Evolutionary conservation across 345 rosid genomes (phyloP).

Genomic region (Populus pruinosa): DNA sequence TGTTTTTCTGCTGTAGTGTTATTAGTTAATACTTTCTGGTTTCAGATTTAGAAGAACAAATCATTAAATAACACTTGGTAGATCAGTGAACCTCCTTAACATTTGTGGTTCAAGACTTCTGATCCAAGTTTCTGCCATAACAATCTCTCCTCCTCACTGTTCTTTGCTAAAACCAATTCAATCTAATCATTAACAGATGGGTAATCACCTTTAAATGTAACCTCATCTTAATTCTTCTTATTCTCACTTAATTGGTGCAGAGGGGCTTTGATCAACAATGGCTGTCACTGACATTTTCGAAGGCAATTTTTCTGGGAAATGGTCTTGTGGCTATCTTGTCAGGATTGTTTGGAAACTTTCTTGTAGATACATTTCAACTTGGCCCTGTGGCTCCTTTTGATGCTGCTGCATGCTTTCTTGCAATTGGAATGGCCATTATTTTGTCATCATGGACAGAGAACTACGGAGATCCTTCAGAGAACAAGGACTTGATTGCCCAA

Average conservation of each 20-base stretch:
- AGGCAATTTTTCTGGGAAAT: slow-evolving; percentile 71
- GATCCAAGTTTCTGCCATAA: not conserved
- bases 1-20: slow-evolving; percentile 22
- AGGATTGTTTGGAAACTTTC: slow-evolving; percentile 59
- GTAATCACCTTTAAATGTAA: not conserved
- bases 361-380: slow-evolving; percentile 50
- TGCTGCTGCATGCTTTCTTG: slow-evolving; percentile 71
- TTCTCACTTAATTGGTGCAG: slow-evolving; percentile 17
- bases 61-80: not conserved
- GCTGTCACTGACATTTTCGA: slow-evolving; percentile 69
- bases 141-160: not conserved
- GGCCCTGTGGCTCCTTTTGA: slow-evolving; percentile 77
- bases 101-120: not conserved
- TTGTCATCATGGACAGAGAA: slow-evolving; percentile 61
- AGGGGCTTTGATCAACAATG: slow-evolving; percentile 71
- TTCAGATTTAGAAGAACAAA: slow-evolving; percentile 7
- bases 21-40: slow-evolving; percentile 17
- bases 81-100: not conserved
- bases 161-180: not conserved
- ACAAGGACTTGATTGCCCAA: slow-evolving; percentile 48
- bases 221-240: not conserved
- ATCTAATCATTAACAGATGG: not conserved
- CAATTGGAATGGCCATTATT: slow-evolving; percentile 59
- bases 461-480: slow-evolving; percentile 65
- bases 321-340: slow-evolving; percentile 61